Percentiles rank a stretch among this genome's conserved stretches.
These are phyloP conservation scores for Jaltomata sinuosa DNA, from an alignment of 257 asterid species.

Conservation along the genomic window DNA sequence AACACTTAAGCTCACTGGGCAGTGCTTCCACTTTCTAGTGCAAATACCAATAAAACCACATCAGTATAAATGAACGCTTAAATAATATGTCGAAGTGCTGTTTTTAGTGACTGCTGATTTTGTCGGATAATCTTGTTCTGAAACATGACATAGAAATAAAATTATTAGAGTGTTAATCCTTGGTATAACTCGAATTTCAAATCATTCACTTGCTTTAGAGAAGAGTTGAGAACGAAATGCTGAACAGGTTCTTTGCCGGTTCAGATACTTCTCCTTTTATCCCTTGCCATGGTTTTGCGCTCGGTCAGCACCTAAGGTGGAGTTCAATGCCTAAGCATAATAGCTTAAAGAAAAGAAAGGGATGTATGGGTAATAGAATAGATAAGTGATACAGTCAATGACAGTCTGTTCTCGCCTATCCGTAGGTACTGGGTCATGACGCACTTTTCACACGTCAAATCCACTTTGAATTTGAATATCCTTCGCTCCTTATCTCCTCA, in stretches of 20 bases:
- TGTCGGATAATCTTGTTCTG: neutral
- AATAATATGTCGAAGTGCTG: neutral
- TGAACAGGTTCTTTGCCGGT: neutral
- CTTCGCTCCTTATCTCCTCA: neutral
- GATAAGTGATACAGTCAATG: neutral
- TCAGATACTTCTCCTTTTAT: neutral
- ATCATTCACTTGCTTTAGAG: neutral
- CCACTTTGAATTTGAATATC: neutral
- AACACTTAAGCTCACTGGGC: neutral
- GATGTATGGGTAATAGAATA: neutral
- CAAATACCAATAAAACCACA: neutral
- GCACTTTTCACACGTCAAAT: neutral
- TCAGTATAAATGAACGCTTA: neutral
- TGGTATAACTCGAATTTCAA: neutral
- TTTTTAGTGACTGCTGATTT: neutral
- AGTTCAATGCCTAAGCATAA: neutral
- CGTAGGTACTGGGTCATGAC: neutral
- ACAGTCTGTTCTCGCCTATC: neutral
- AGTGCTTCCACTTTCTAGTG: neutral
- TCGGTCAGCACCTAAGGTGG: neutral
- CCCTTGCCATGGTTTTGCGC: neutral
- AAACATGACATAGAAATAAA: neutral
- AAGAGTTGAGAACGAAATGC: neutral
- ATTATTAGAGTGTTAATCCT: neutral
- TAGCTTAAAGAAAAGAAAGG: neutral